Percentiles rank a stretch among this genome's conserved stretches.
Conservation (phyloP, 345 rosid species). For the Eucalyptus caleyi region DNA sequence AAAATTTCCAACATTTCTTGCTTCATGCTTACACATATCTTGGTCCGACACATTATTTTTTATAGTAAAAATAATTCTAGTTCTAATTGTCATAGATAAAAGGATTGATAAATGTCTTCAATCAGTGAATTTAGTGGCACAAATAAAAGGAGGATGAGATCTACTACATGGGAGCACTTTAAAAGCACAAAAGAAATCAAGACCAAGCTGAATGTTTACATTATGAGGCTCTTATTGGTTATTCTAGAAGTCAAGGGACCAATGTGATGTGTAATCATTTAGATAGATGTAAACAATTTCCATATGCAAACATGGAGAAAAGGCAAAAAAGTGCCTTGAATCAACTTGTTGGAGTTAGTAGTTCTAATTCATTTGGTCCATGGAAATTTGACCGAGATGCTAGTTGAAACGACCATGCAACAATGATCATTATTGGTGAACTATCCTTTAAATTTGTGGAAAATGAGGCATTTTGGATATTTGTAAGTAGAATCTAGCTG, state of each 20-base stretch:
- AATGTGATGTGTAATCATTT: no score
- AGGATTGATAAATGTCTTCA: no score
- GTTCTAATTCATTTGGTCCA: no score
- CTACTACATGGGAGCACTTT: not conserved
- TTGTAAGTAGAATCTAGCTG: no score
- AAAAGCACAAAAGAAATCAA: not conserved
- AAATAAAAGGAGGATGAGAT: not conserved
- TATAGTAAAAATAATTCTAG: no score
- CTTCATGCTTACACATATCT: no score
- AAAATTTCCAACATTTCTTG: no score
- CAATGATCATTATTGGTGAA: not conserved
- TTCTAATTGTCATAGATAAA: no score
- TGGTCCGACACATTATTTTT: no score
- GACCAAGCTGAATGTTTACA: not conserved
- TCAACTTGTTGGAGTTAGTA: not conserved
- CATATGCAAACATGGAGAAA: not conserved
- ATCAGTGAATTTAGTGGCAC: not conserved
- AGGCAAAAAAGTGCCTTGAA: not conserved
- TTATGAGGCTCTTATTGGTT: not conserved
- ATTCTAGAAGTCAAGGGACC: not conserved
- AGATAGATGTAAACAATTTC: not conserved
- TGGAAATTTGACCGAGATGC: not conserved
- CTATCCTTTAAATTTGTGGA: not conserved
- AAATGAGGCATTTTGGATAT: not conserved
- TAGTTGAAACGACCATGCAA: not conserved